Evolutionary conservation across 148 eudicot genomes (phyloP), one percentile per base, ranked within the genome.

Genomic region (Simmondsia chinensis): DNA sequence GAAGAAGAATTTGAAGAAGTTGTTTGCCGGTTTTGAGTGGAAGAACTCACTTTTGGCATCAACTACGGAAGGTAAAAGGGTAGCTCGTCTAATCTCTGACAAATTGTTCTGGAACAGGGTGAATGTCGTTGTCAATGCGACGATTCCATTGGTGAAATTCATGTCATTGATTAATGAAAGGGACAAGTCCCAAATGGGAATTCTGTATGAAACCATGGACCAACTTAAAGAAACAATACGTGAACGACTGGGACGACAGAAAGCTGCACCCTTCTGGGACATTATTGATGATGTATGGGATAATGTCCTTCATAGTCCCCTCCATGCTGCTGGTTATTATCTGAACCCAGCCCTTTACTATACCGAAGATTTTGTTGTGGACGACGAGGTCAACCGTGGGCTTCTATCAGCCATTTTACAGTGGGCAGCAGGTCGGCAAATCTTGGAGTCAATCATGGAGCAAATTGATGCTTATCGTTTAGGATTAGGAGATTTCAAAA

Each of bases 291-390:
- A 48, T 8, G 29, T 59, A 13, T 66, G 66, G 61, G 16, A 66
- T 6, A 11, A 43, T 17, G 26, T 42, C 9, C 42, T 66, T 29
- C 64, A 66, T 49, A 39, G 52, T 7, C 66, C 61, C 5, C 28
- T 66, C n/a, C 61, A 66, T 43, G 71, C 66, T 21, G 66, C 71
- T 40, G 71, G 66, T 6, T 54, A 29, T 39, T 66, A 23, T 36
- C 40, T 66, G 1, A 66, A 66, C 34, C 71, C 71, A 2, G 48
- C 46, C 38, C 41, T 49, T 12, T 59, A 21, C 29, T 48, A 41
- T 20, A 16, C 41, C 10, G 7, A 42, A 8, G 33, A 54, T 5
- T 42, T 54, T 22, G 7, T 0, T 5, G 33, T 0, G 20, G 48
- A 54, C 24, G 0, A 1, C 11, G 59, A 54, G 43, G 48, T 54